Evolutionary conservation across 257 asterid genomes (phyloP), one percentile per base, ranked within the genome.

Genomic region (Solanum rostratum): DNA sequence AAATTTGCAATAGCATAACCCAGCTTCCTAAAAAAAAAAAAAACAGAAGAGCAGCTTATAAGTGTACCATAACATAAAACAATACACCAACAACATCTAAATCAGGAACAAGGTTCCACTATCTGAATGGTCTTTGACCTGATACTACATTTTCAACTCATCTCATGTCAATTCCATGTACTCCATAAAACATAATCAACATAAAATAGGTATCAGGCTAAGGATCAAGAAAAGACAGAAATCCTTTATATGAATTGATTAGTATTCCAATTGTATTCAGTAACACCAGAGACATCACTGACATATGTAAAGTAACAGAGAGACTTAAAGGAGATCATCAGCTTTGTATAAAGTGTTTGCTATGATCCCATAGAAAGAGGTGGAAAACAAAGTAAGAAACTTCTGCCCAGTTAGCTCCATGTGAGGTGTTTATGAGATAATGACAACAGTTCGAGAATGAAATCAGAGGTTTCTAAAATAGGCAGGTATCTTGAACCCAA

Each of bases 1-100:
- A 94, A 86, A 85, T 88, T 88, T 84, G 97, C 93, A 86, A 96
- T 91, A 84, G 91, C 91, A 88, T 68, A 88, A 59, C 92, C 93
- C 88, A 93, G 87, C 84, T 89, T 89, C 95, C 99, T 96, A 87
- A 79, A 86, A 80, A 49, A 86, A 80, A 49, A 78, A n/a, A 45
- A 73, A 20, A 85, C 57, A 30, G 80, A 59, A 54, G 80, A 16
- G 65, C 46, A 80, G 68, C 74, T 84, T 52, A 37, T 52, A 50
- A 69, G 53, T 53, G 15, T 46, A 50, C 63, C 27, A 49, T 50
- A 50, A 57, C 52, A 55, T 29, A 46, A 29, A 84, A 37, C 45
- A 76, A 59, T 55, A 57, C 80, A 71, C 24, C 37, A 14, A 10
- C 10, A 19, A 70, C 30, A 3, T 27, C 15, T 39, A 13, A 70